phyloP scores from a whole-genome alignment of 2,329 filamentous ascomycete species.

The Colletotrichum karsti region DNA sequence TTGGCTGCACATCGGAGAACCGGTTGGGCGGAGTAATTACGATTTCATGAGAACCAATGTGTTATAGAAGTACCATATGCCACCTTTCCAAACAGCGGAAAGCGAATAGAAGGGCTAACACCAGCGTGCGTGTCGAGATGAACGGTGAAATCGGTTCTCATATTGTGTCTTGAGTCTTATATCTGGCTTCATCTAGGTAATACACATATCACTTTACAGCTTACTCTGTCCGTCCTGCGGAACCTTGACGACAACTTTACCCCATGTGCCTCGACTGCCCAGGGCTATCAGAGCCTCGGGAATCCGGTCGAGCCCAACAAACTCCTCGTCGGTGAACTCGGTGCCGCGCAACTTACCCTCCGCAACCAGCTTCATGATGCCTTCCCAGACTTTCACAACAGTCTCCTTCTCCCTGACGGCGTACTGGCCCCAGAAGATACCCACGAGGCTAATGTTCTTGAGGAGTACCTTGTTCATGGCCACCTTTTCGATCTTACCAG shows the following conservation, averaged over 20 bases:
- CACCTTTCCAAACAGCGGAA: background rate
- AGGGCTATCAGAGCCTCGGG: constrained; percentile 80
- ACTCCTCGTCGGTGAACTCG: constrained; percentile 82
- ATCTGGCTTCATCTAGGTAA: background rate
- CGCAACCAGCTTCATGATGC: constrained; percentile 80
- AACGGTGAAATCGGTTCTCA: background rate
- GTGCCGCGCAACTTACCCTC: constrained; percentile 84
- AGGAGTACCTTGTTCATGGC: constrained; percentile 91
- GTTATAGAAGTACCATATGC: background rate
- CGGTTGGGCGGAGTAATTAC: constrained; percentile 5
- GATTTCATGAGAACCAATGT: constrained; percentile 15
- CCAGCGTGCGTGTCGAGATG: background rate
- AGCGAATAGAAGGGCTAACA: background rate
- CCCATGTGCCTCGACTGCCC: constrained; percentile 87
- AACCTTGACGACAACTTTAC: constrained; percentile 92
- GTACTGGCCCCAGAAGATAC: constrained; percentile 93
- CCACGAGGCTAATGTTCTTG: constrained; percentile 92
- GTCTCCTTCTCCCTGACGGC: constrained; percentile 75
- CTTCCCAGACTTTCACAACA: constrained; percentile 80
- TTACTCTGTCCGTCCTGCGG: constrained; percentile 72
- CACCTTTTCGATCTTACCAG: constrained; percentile 82
- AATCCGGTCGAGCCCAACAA: constrained; percentile 82
- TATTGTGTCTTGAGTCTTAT: background rate
- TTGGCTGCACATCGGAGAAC: background rate
- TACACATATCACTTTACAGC: constrained; percentile 46